Conservation (phyloP, 495 filamentous ascomycete genomes). For the Lasiosphaeriaceae sp. region DNA sequence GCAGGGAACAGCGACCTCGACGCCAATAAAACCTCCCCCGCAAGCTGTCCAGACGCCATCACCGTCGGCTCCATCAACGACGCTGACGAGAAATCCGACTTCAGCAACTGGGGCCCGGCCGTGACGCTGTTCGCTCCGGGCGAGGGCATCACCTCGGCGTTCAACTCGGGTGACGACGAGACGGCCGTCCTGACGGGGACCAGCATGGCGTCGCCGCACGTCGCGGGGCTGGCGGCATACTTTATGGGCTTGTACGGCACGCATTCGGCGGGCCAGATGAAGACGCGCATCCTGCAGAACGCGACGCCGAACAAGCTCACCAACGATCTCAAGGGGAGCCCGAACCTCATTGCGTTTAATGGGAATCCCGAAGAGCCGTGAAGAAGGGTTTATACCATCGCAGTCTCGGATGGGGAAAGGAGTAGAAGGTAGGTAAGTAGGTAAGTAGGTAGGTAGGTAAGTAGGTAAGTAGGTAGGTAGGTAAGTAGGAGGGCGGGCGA, state of each 20-base stretch:
- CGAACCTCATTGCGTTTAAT: constrained; percentile 19
- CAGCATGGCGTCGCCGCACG: constrained; percentile 57
- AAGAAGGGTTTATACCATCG: no score
- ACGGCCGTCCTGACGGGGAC: constrained; percentile 55
- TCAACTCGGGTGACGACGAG: constrained; percentile 6
- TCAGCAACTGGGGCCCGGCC: constrained; percentile 54
- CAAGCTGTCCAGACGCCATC: constrained; percentile 48
- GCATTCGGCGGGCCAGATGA: constrained; percentile 6
- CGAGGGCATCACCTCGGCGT: constrained; percentile 29
- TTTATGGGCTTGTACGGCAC: constrained; percentile 33
- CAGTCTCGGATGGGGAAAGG: no score
- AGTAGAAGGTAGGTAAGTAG: no score
- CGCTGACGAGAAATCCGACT: constrained; percentile 41
- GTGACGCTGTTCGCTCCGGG: constrained; percentile 59
- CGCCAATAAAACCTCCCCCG: constrained; percentile 41
- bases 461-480: no score
- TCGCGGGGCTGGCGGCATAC: constrained; percentile 55
- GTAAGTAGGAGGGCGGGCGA: no score
- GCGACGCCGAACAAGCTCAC: constrained; percentile 24
- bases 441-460: no score
- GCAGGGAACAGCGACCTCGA: constrained; percentile 44
- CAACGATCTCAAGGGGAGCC: constrained; percentile 13
- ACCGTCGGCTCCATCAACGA: constrained; percentile 52
- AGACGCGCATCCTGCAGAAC: constrained; percentile 35
- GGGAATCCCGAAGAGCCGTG: constrained; percentile 1